Conservation (phyloP, 805 yeast species). For the Suhomyces sp. region DNA sequence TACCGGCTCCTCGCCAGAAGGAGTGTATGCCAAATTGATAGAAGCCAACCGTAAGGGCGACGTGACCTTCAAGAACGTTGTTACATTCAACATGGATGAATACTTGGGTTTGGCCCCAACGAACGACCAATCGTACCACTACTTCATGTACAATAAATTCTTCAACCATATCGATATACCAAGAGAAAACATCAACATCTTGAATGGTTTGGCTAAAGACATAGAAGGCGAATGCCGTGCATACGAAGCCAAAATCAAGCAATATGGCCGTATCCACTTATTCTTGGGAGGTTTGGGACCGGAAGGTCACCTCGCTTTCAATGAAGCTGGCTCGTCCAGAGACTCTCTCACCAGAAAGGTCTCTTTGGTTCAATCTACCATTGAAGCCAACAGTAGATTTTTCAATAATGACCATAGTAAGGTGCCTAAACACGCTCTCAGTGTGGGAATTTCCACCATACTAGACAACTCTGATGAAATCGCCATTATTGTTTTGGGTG, state of each 20-base stretch:
- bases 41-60: conserved; percentile 40
- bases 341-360: conserved; percentile 46
- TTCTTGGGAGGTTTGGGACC: conserved; percentile 61
- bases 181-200: conserved; percentile 48
- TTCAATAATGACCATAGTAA: conserved; percentile 43
- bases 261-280: conserved; percentile 49
- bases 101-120: conserved; percentile 48
- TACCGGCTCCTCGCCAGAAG: conserved; percentile 61
- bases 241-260: conserved; percentile 48
- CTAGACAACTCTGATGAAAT: conserved; percentile 54
- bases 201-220: conserved; percentile 50
- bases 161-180: conserved; percentile 56
- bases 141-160: conserved; percentile 54
- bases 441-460: conserved; percentile 58
- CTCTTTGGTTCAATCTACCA: conserved; percentile 46
- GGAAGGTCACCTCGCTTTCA: conserved; percentile 60
- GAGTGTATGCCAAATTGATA: conserved; percentile 47
- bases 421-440: conserved; percentile 51
- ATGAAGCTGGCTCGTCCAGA: conserved; percentile 52
- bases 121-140: conserved; percentile 52
- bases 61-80: conserved; percentile 49
- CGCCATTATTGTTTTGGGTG: conserved; percentile 51
- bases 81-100: conserved; percentile 63
- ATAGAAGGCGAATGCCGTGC: conserved; percentile 43
- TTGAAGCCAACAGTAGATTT: conserved; percentile 52